Evolutionary conservation across 768 basidiomycete species (phyloP).

Genomic region (Suillus subalutaceus): DNA sequence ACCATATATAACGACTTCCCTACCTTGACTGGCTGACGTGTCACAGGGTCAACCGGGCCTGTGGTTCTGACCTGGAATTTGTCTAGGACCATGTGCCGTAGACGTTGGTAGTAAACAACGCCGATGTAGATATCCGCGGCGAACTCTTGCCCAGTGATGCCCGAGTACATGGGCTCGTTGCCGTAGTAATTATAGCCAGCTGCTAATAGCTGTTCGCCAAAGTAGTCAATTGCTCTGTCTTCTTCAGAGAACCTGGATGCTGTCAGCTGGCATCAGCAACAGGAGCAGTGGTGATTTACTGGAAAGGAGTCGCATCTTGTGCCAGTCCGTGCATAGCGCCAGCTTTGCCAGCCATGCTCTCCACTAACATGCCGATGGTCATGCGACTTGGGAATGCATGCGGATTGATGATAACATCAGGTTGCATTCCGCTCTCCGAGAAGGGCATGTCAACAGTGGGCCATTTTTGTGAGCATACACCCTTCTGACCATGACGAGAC

Average conservation of each 20-base stretch:
- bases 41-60: slow-evolving; percentile 94
- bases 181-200: slow-evolving; percentile 99
- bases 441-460: slow-evolving; percentile 98
- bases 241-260: slow-evolving; percentile 83
- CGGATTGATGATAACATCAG: slow-evolving; percentile 99
- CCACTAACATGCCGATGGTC: slow-evolving; percentile 99
- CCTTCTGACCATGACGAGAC: slow-evolving; percentile 98
- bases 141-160: slow-evolving; percentile 98
- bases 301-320: slow-evolving; percentile 98
- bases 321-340: slow-evolving; percentile 98
- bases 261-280: slow-evolving; percentile 16
- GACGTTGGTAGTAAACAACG: slow-evolving; percentile 96
- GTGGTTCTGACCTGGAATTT: slow-evolving; percentile 99
- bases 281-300: slow-evolving; percentile 51
- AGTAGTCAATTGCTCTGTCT: slow-evolving; percentile 97
- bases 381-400: slow-evolving; percentile 99
- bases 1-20: slow-evolving; percentile 21
- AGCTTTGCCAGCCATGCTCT: slow-evolving; percentile 99
- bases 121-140: slow-evolving; percentile 98
- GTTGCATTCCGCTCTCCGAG: slow-evolving; percentile 97
- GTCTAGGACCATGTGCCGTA: slow-evolving; percentile 99
- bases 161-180: slow-evolving; percentile 99
- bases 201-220: slow-evolving; percentile 90
- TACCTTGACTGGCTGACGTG: slow-evolving; percentile 96
- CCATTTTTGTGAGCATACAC: slow-evolving; percentile 99